Evolutionary conservation across 2,329 filamentous ascomycete species (phyloP).

Genomic region (Alternaria brassicae): DNA sequence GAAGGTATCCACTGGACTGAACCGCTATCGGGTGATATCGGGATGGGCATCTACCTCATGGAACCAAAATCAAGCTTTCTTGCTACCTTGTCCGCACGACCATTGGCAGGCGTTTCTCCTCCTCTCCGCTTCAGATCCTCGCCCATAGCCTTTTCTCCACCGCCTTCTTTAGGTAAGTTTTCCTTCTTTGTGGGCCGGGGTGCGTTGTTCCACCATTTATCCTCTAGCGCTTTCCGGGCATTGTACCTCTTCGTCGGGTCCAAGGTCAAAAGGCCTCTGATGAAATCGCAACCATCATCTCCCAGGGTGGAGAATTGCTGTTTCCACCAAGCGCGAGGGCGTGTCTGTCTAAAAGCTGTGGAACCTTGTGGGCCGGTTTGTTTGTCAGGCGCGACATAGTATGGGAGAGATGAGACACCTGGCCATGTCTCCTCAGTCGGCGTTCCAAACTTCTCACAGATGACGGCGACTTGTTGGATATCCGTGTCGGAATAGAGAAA

Average conservation of each 20-base stretch:
- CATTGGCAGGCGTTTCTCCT: constrained; percentile 66
- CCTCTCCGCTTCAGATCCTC: constrained; percentile 81
- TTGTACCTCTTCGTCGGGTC: constrained; percentile 87
- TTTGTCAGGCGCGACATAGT: constrained; percentile 74
- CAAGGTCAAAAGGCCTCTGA: constrained; percentile 83
- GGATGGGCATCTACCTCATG: constrained; percentile 20
- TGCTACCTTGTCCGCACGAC: constrained; percentile 75
- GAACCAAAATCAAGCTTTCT: constrained; percentile 66
- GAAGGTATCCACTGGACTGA: background rate
- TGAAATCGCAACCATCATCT: constrained; percentile 80
- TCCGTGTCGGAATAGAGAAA: constrained; percentile 86
- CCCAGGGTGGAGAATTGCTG: constrained; percentile 81
- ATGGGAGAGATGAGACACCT: constrained; percentile 79
- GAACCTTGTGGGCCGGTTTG: constrained; percentile 38
- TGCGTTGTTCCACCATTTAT: constrained; percentile 84
- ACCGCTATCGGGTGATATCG: background rate
- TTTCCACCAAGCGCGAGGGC: constrained; percentile 76
- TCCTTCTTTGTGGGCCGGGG: constrained; percentile 83
- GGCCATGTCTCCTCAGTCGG: constrained; percentile 96
- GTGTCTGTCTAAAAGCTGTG: constrained; percentile 60
- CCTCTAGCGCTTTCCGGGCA: constrained; percentile 77
- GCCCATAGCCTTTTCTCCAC: constrained; percentile 73
- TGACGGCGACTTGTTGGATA: constrained; percentile 83
- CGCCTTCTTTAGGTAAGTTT: constrained; percentile 80
- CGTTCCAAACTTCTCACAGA: constrained; percentile 85